Evolutionary conservation across 352 stramenopile genomes (phyloP).

Genomic region (Pythium phragmitis): DNA sequence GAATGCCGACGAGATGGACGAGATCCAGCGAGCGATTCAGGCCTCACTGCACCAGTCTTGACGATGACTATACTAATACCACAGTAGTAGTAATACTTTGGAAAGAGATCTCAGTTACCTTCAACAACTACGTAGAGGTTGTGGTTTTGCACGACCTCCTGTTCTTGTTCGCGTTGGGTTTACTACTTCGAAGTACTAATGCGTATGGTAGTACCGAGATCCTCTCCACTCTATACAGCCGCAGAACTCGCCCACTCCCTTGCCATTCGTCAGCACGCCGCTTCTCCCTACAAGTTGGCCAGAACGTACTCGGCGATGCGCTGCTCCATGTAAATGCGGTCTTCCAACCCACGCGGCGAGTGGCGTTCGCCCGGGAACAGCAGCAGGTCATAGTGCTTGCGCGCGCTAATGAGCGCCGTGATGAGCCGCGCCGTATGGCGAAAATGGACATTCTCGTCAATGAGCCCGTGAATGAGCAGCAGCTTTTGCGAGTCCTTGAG

Average conservation of each 20-base stretch:
- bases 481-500: slow-evolving; percentile 90
- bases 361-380: slow-evolving; percentile 96
- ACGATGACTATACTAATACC: not conserved
- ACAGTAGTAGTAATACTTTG: too few species aligned
- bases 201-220: too few species aligned
- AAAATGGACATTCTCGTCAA: slow-evolving; percentile 99
- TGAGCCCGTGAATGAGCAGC: slow-evolving; percentile 95
- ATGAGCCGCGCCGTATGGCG: slow-evolving; percentile 96
- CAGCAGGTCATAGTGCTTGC: slow-evolving; percentile 96
- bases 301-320: slow-evolving; percentile 88
- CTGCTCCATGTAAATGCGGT: slow-evolving; percentile 96
- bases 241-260: not conserved
- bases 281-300: slow-evolving; percentile 55
- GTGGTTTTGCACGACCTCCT: not conserved
- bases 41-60: slow-evolving; percentile 61
- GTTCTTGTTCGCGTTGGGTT: not conserved
- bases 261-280: too few species aligned
- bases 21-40: slow-evolving; percentile 81
- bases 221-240: not conserved
- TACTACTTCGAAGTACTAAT: not conserved
- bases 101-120: too few species aligned
- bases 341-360: slow-evolving; percentile 90
- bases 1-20: slow-evolving; percentile 65
- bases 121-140: not conserved
- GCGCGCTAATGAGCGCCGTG: slow-evolving; percentile 91